Conservation (phyloP, 257 asterid species). For the Nicotiana paniculata region DNA sequence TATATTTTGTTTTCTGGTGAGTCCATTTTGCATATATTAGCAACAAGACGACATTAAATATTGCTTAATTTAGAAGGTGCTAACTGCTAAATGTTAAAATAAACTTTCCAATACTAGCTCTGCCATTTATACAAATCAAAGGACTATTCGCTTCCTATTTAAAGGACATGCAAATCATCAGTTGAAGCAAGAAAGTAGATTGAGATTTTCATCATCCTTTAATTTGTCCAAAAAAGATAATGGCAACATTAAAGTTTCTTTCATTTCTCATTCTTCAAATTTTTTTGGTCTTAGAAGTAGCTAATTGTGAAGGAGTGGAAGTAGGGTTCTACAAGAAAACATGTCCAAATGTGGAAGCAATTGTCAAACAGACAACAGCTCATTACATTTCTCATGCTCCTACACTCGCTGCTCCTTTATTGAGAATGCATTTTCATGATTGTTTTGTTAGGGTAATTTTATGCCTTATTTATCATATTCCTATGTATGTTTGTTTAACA, state of each 20-base stretch:
- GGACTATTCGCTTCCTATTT: neutral
- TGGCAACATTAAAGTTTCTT: slow-evolving; percentile 25
- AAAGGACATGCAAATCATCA: neutral
- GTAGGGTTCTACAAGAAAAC: slow-evolving; percentile 21
- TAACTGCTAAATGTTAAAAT: neutral
- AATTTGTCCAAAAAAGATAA: neutral
- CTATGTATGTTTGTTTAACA: neutral
- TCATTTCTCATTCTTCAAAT: slow-evolving; percentile 20
- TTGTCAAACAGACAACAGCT: slow-evolving; percentile 15
- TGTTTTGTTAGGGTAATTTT: neutral
- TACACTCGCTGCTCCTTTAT: neutral
- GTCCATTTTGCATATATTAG: neutral
- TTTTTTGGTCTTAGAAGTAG: slow-evolving; percentile 3
- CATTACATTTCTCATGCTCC: slow-evolving; percentile 19
- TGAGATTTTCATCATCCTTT: neutral
- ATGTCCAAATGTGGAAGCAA: slow-evolving; percentile 25
- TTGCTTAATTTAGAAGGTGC: neutral
- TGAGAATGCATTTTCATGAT: neutral
- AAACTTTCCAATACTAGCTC: neutral
- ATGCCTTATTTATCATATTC: neutral
- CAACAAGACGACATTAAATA: neutral
- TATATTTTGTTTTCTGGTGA: neutral
- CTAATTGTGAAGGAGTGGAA: slow-evolving; percentile 27
- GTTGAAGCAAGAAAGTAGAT: neutral
- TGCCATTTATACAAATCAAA: neutral